Evolutionary conservation across 2,329 filamentous ascomycete genomes (phyloP).

Genomic region (Aspergillus aculeatinus): DNA sequence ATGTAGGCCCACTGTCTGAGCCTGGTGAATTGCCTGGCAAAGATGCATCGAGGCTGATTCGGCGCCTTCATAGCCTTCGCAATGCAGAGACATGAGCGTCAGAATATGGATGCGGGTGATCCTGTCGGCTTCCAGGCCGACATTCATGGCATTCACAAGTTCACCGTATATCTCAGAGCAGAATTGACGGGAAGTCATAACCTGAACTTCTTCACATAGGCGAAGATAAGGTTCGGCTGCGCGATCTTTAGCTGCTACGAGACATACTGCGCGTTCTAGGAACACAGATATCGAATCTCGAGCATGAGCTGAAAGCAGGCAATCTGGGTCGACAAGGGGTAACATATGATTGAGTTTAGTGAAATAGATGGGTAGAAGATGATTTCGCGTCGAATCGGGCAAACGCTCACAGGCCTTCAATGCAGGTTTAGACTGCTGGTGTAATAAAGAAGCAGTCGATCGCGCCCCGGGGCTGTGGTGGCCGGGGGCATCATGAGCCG

Average conservation of each 20-base stretch:
- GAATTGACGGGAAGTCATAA: constrained; percentile 38
- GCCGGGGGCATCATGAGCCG: neutral
- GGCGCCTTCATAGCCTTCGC: constrained; percentile 41
- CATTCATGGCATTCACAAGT: constrained; percentile 39
- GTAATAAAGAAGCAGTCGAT: constrained; percentile 20
- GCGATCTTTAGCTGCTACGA: constrained; percentile 41
- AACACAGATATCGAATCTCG: constrained; percentile 33
- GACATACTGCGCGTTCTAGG: constrained; percentile 41
- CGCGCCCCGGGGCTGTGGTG: constrained; percentile 6
- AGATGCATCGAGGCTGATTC: constrained; percentile 43
- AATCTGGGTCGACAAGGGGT: constrained; percentile 35
- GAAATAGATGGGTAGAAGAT: constrained; percentile 37
- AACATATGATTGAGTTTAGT: constrained; percentile 40
- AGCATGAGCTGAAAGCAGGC: constrained; percentile 25
- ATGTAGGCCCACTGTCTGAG: constrained; percentile 41
- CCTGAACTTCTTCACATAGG: constrained; percentile 30
- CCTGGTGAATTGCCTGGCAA: constrained; percentile 42
- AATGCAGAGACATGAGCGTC: constrained; percentile 43
- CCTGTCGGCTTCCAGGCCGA: constrained; percentile 37
- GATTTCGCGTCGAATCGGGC: constrained; percentile 33
- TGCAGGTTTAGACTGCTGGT: constrained; percentile 26
- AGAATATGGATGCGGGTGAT: constrained; percentile 39
- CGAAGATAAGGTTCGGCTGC: constrained; percentile 33
- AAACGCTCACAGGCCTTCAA: constrained; percentile 31
- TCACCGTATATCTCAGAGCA: constrained; percentile 40